A percentile compares a stretch with the other conserved stretches of the same genome.
Evolutionary conservation across 1,139 yeast species (phyloP).

Genomic region (Suhomyces wounanorum): DNA sequence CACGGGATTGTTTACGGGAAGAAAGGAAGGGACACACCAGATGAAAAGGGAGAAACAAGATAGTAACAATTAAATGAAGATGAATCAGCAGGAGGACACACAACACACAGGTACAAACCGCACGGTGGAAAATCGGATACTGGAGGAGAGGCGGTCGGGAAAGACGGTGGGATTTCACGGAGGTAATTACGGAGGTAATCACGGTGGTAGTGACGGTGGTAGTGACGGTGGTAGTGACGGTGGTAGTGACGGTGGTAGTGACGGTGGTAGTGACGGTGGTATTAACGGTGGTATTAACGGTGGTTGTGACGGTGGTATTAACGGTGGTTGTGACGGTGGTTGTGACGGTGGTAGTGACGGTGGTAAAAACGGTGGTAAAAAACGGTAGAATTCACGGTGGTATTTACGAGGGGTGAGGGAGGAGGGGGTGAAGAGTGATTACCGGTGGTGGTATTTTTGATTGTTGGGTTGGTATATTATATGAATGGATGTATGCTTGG

Average conservation of each 20-base stretch:
- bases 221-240: not conserved
- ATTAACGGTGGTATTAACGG: not conserved
- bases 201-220: not conserved
- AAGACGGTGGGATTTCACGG: not conserved
- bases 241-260: not conserved
- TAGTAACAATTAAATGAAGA: not conserved
- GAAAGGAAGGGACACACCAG: not conserved
- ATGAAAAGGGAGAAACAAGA: not conserved
- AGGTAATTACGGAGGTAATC: not conserved
- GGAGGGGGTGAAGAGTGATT: not conserved
- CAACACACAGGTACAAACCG: constrained; percentile 1
- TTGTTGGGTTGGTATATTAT: not conserved
- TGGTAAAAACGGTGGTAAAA: not conserved
- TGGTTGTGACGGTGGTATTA: not conserved
- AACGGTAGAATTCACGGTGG: not conserved
- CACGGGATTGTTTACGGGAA: not conserved
- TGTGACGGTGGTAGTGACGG: not conserved
- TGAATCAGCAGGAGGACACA: not conserved
- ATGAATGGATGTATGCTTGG: not conserved
- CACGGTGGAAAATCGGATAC: constrained; percentile 2
- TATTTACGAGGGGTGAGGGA: not conserved
- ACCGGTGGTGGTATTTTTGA: constrained; percentile 1
- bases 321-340: not conserved
- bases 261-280: not conserved
- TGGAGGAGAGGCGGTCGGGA: not conserved